Evolutionary conservation across 306 rosid genomes (phyloP).

Genomic region (Dryas drummondii): DNA sequence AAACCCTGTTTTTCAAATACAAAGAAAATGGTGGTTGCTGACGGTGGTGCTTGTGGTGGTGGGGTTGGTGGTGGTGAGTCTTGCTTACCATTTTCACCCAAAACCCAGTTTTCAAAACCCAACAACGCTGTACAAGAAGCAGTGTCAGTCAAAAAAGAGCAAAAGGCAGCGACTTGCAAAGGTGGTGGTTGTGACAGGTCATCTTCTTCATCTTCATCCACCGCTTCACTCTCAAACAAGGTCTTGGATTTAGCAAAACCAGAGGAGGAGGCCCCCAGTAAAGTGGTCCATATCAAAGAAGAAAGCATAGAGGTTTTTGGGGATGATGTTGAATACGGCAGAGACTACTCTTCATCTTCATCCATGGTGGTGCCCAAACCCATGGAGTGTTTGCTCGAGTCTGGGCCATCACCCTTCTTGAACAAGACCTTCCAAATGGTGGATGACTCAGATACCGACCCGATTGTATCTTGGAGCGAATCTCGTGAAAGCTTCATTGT

Average conservation of each 20-base stretch:
- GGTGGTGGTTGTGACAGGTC: conserved; percentile 29
- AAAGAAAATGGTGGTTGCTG: conserved; percentile 28
- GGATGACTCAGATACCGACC: conserved; percentile 75
- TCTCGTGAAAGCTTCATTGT: conserved; percentile 67
- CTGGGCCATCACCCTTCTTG: conserved; percentile 84
- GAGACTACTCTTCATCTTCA: conserved; percentile 28
- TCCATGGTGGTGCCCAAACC: conserved; percentile 49
- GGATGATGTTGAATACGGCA: conserved; percentile 17
- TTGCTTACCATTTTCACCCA: conserved; percentile 2
- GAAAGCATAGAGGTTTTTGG: conserved; percentile 28
- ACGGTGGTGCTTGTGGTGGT: conserved; percentile 26
- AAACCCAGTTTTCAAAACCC: conserved; percentile 5
- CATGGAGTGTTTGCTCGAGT: conserved; percentile 67
- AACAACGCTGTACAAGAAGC: not conserved
- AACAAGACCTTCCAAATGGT: conserved; percentile 85
- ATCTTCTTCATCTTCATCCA: conserved; percentile 22
- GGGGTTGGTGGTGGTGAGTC: not conserved
- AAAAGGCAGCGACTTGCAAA: not conserved
- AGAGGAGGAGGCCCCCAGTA: not conserved
- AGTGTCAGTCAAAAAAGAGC: conserved; percentile 6
- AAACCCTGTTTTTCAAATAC: not conserved
- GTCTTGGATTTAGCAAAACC: conserved; percentile 16
- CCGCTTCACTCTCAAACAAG: conserved; percentile 1
- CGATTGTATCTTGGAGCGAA: conserved; percentile 77
- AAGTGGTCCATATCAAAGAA: conserved; percentile 36